Conservation (phyloP, 139 green algal genomes). For the Prasinococcaceae sp. region DNA sequence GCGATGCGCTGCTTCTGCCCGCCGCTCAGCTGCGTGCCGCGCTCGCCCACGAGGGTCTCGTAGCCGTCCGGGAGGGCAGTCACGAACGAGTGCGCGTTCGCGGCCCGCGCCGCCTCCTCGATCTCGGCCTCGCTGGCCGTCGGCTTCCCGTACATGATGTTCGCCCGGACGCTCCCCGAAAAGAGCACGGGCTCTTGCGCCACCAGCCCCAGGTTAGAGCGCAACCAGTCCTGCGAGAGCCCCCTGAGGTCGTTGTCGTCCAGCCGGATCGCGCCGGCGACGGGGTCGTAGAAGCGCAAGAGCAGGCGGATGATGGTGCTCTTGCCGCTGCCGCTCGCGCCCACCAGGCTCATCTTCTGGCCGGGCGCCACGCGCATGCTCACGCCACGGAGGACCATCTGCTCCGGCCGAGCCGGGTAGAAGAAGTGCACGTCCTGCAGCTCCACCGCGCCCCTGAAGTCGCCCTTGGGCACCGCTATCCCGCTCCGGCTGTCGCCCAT, state of each 20-base stretch:
- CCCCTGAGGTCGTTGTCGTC: slow-evolving; percentile 56
- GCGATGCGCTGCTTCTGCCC: slow-evolving; percentile 85
- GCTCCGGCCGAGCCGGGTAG: no score
- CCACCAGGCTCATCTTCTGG: slow-evolving; percentile 65
- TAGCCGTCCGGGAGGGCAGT: slow-evolving; percentile 27
- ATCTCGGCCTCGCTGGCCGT: slow-evolving; percentile 42
- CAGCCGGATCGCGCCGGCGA: slow-evolving; percentile 36
- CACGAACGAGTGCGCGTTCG: slow-evolving; percentile 66
- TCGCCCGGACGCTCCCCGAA: slow-evolving; percentile 51
- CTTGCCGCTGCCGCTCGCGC: slow-evolving; percentile 70
- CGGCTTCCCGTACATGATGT: slow-evolving; percentile 62
- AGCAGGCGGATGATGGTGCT: slow-evolving; percentile 66
- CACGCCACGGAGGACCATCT: no score
- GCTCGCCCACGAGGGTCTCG: slow-evolving; percentile 38
- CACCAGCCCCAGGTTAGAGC: slow-evolving; percentile 46
- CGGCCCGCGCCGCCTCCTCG: slow-evolving; percentile 41
- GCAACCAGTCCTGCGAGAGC: slow-evolving; percentile 51
- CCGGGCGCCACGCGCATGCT: slow-evolving; percentile 33
- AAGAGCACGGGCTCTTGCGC: slow-evolving; percentile 70
- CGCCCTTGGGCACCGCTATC: no score
- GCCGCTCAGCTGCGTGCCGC: slow-evolving; percentile 43
- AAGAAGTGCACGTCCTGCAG: no score
- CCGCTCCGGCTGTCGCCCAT: no score
- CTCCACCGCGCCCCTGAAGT: no score
- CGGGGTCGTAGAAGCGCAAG: slow-evolving; percentile 72